These are phyloP conservation scores for Colletotrichum brevisporum DNA, from an alignment of 2,329 filamentous ascomycete genomes.

Conservation along the genomic window DNA sequence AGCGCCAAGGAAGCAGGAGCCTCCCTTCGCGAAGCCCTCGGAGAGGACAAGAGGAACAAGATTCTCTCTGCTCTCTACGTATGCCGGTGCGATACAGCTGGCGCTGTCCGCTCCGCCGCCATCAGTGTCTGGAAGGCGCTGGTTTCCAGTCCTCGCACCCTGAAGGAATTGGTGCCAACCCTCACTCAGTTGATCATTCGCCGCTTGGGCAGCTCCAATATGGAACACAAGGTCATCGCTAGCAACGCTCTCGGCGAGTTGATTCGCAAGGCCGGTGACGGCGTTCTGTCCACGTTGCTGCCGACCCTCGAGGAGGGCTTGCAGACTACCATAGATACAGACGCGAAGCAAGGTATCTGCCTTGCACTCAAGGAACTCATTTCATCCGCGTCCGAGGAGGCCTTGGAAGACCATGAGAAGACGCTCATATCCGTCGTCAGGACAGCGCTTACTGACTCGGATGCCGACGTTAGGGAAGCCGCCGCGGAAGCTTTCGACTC, in stretches of 20 bases:
- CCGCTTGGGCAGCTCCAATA: conserved; percentile 93
- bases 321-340: conserved; percentile 87
- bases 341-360: conserved; percentile 97
- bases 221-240: conserved; percentile 99
- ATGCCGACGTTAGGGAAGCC: conserved; percentile 92
- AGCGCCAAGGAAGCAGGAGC: conserved; percentile 87
- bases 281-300: conserved; percentile 87
- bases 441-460: conserved; percentile 89
- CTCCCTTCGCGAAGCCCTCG: conserved; percentile 93
- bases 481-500: conserved; percentile 98
- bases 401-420: conserved; percentile 94
- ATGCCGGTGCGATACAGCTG: conserved; percentile 96
- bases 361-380: conserved; percentile 96
- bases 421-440: conserved; percentile 94
- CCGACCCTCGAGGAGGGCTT: conserved; percentile 94
- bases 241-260: conserved; percentile 97
- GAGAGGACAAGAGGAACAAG: conserved; percentile 96
- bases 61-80: conserved; percentile 98
- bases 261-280: conserved; percentile 96
- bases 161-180: conserved; percentile 95
- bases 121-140: conserved; percentile 97
- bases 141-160: conserved; percentile 89
- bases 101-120: conserved; percentile 89
- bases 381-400: conserved; percentile 86
- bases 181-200: conserved; percentile 95